These are phyloP conservation scores for Trichoderma pleuroti DNA, from an alignment of 2,329 filamentous ascomycete genomes.

Conservation along the genomic window DNA sequence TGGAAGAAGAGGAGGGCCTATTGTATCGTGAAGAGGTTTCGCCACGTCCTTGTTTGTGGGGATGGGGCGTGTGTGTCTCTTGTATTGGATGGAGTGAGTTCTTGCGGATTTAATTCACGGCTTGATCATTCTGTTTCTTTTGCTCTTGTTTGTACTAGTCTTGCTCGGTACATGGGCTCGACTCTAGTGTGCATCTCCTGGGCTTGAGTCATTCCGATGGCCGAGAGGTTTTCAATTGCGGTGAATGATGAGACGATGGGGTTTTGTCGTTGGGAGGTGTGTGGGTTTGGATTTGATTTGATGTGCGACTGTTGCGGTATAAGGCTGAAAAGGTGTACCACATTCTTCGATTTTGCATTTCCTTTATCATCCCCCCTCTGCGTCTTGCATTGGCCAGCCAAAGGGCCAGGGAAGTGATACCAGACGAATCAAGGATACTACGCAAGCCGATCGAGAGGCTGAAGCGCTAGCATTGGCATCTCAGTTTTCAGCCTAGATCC, in stretches of 20 bases:
- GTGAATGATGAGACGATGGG: neutral
- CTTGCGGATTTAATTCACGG: neutral
- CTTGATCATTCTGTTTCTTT: neutral
- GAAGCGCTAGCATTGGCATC: neutral
- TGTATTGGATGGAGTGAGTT: neutral
- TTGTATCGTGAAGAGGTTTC: neutral
- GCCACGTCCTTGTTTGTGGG: neutral
- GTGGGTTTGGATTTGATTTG: neutral
- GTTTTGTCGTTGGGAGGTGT: neutral
- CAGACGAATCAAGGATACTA: neutral
- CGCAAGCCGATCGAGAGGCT: neutral
- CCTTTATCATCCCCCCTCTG: neutral
- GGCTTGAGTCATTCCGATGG: neutral
- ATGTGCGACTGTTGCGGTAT: neutral
- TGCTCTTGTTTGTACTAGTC: neutral
- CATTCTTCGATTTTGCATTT: neutral
- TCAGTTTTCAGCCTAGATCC: neutral
- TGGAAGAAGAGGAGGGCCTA: neutral
- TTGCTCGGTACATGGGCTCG: neutral
- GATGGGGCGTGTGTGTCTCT: neutral
- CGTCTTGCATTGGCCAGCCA: neutral
- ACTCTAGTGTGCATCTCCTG: neutral
- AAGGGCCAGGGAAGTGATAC: neutral
- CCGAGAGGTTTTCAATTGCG: neutral
- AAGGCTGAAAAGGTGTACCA: slow-evolving; percentile 7